A percentile compares a stretch with the other conserved stretches of the same genome.
Evolutionary conservation across 768 basidiomycete genomes (phyloP).

Genomic region (Suillus ampliporus): DNA sequence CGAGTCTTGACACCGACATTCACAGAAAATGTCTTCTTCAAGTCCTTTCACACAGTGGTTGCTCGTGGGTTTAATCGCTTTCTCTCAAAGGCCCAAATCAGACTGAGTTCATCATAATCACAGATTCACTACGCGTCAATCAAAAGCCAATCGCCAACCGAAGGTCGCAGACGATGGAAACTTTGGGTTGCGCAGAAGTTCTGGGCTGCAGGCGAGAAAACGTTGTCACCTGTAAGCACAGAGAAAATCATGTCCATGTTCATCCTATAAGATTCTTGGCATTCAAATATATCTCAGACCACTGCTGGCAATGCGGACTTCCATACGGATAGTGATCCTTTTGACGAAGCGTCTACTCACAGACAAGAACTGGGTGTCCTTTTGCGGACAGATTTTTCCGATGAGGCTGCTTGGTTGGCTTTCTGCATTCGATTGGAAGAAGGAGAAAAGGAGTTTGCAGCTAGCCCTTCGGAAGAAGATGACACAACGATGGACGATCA

Average conservation of each 20-base stretch:
- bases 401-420: slow-evolving; percentile 67
- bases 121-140: slow-evolving; percentile 50
- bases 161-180: slow-evolving; percentile 63
- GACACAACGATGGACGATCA: slow-evolving; percentile 30
- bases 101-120: slow-evolving; percentile 4
- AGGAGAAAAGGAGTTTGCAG: slow-evolving; percentile 61
- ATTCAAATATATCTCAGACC: slow-evolving; percentile 22
- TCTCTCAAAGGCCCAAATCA: neutral
- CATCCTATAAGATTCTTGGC: neutral
- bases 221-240: slow-evolving; percentile 17
- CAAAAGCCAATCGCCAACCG: slow-evolving; percentile 51
- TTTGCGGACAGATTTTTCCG: slow-evolving; percentile 74
- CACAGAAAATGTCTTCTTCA: slow-evolving; percentile 25
- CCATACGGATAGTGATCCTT: slow-evolving; percentile 55
- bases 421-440: slow-evolving; percentile 57
- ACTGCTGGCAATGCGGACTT: slow-evolving; percentile 28
- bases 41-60: slow-evolving; percentile 8
- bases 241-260: neutral
- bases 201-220: slow-evolving; percentile 45
- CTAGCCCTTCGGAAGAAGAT: slow-evolving; percentile 24
- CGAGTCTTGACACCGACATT: neutral
- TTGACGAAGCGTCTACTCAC: slow-evolving; percentile 52
- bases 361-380: slow-evolving; percentile 62
- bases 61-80: slow-evolving; percentile 3
- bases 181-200: slow-evolving; percentile 57